A percentile compares a stretch with the other conserved stretches of the same genome.
phyloP scores from a whole-genome alignment of 805 yeast species.

The Starmera quercuum region DNA sequence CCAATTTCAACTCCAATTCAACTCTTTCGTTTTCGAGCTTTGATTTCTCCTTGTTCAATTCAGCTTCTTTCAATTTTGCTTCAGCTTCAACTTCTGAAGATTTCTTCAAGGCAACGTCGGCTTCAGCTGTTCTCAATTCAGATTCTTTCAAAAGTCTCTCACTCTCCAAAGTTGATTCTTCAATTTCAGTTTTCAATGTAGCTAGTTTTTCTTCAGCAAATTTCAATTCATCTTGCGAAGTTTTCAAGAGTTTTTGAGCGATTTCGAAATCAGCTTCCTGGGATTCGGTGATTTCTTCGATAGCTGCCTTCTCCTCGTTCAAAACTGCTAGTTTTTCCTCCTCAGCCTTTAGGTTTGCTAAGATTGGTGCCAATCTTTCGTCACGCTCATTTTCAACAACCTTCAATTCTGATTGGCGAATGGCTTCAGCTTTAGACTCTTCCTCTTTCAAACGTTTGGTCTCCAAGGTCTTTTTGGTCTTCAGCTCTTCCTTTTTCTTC shows the following conservation, averaged over 20 bases:
- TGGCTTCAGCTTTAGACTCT: conserved; percentile 38
- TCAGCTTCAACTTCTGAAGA: conserved; percentile 30
- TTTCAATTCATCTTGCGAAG: conserved; percentile 36
- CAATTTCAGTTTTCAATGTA: conserved; percentile 24
- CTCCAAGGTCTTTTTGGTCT: conserved; percentile 22
- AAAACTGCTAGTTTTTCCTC: conserved; percentile 41
- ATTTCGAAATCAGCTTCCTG: conserved; percentile 38
- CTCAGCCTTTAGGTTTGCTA: conserved; percentile 45
- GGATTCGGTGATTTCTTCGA: conserved; percentile 35
- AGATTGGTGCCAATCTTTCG: conserved; percentile 44
- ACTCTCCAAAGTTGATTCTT: conserved; percentile 20
- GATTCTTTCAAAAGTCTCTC: conserved; percentile 24
- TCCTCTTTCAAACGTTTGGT: conserved; percentile 17
- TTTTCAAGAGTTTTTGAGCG: conserved; percentile 32
- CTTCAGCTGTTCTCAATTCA: conserved; percentile 24
- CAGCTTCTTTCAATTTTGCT: conserved; percentile 28
- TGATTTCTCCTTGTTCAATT: conserved; percentile 29
- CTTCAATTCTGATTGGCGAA: conserved; percentile 34
- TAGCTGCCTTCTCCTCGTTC: conserved; percentile 39
- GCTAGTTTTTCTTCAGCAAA: conserved; percentile 21
- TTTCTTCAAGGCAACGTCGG: conserved; percentile 22
- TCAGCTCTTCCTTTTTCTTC: conserved; percentile 22
- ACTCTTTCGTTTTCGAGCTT: conserved; percentile 28
- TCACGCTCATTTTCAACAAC: conserved; percentile 44
- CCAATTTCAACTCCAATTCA: conserved; percentile 25